These are phyloP conservation scores for Starmerella bombi DNA, from an alignment of 805 yeast species.

Conservation along the genomic window DNA sequence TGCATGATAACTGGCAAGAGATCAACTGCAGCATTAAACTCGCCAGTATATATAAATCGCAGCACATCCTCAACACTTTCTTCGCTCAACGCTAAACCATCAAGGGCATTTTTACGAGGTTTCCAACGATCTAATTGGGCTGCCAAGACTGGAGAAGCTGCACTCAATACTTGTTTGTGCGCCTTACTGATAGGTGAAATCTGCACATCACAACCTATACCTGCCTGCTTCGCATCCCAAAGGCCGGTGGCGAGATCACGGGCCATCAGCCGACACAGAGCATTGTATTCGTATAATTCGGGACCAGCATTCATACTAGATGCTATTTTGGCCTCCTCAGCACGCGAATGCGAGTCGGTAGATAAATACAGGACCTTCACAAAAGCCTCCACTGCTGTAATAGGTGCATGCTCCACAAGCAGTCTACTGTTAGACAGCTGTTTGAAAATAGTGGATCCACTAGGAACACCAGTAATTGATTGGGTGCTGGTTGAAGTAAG, in stretches of 20 bases:
- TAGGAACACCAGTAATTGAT: conserved; percentile 8
- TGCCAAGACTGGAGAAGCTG: conserved; percentile 15
- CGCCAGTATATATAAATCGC: conserved; percentile 13
- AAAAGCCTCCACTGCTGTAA: conserved; percentile 11
- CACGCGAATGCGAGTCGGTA: background rate
- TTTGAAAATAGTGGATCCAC: conserved; percentile 10
- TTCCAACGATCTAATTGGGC: conserved; percentile 14
- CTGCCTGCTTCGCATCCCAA: conserved; percentile 9
- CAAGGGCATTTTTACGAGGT: background rate
- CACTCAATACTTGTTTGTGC: conserved; percentile 6
- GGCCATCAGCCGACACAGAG: conserved; percentile 12
- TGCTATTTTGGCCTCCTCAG: background rate
- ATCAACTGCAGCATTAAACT: background rate
- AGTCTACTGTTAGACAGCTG: background rate
- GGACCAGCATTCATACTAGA: background rate
- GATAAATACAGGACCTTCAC: conserved; percentile 4
- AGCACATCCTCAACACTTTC: conserved; percentile 7
- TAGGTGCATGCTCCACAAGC: conserved; percentile 2
- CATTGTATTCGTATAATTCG: conserved; percentile 12
- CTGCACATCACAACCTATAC: conserved; percentile 14
- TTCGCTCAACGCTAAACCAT: background rate
- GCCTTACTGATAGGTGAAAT: background rate
- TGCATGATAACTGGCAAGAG: background rate
- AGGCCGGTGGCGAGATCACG: conserved; percentile 13
- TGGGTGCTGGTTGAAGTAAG: background rate